Base-by-base conservation (phyloP, 140 eudicot species). In the Ambrosia hybrid region DNA sequence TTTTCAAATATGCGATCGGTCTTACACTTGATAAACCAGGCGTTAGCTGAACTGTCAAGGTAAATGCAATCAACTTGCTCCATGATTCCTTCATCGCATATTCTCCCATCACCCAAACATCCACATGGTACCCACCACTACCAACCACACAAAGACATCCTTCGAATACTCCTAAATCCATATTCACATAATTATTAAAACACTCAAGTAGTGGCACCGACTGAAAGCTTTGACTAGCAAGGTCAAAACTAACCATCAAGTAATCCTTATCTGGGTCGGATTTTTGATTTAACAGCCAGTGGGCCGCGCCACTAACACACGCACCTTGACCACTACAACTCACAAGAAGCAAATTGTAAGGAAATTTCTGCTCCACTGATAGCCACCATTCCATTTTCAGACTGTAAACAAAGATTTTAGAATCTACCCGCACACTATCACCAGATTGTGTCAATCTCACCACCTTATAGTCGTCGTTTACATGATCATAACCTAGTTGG, bases 401-500 rank as follows among this genome's bases (percentile, higher is more conserved):
- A 57, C 89, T 67, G 69, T 69, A 87, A 69, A 84, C 56, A 38
- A 3, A 55, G 12, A 78, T 39, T 16, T 64, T 70, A 10, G 76
- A 81, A 9, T 26, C 16, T 17, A 26, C 10, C 15, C 41, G 1
- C 65, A 26, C 41, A 2, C 73, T 55, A 5, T 43, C 73, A 7
- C 16, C n/a, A 36, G 73, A 70, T 26, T 80, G 79, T 52, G 69
- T 71, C 67, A 84, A 58, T 68, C 73, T 79, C 63, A 86, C 76
- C 56, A 86, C 84, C 78, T 74, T 83, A 67, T 78, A 83, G 70
- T 88, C 91, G 73, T 80, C 88, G 17, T 65, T 64, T 4, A 43
- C 45, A 48, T 71, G 55, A 79, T 88, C 91, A 74, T 82, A 88
- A 16, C 86, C 88, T 37, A 85, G 68, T 5, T 84, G 81, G 14